These are phyloP conservation scores for Fusarium devonianum DNA, from an alignment of 2,329 filamentous ascomycete species.

Conservation along the genomic window DNA sequence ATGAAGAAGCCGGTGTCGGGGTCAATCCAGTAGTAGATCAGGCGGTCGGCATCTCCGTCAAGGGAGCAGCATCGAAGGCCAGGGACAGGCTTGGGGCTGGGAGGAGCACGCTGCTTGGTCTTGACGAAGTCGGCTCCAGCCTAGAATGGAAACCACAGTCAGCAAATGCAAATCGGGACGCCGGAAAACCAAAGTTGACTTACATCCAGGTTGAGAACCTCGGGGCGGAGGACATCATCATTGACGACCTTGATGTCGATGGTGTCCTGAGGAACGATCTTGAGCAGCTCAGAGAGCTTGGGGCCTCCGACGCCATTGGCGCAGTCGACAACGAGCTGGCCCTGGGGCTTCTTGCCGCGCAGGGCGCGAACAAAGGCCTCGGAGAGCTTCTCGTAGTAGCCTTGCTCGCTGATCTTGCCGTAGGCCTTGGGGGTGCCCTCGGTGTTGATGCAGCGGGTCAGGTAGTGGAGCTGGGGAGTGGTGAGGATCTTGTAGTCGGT, in stretches of 20 bases:
- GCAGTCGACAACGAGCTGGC: conserved; percentile 85
- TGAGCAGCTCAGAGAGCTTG: conserved; percentile 85
- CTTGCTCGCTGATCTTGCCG: conserved; percentile 85
- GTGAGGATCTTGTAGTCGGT: conserved; percentile 91
- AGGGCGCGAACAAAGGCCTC: conserved; percentile 86
- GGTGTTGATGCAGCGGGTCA: conserved; percentile 94
- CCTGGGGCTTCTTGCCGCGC: conserved; percentile 75
- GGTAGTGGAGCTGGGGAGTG: conserved; percentile 97
- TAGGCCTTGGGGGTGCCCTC: conserved; percentile 86
- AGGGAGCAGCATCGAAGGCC: conserved; percentile 87
- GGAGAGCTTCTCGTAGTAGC: conserved; percentile 93
- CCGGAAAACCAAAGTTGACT: conserved; percentile 40
- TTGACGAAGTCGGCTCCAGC: conserved; percentile 98
- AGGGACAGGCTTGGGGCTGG: conserved; percentile 76
- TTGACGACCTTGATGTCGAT: conserved; percentile 90
- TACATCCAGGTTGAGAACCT: conserved; percentile 88
- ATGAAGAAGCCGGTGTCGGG: conserved; percentile 85
- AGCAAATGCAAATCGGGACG: conserved; percentile 6
- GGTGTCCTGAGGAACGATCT: conserved; percentile 75
- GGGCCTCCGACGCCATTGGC: conserved; percentile 96
- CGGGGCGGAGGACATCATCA: conserved; percentile 89
- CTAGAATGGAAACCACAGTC: conserved; percentile 50
- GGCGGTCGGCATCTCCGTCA: conserved; percentile 92
- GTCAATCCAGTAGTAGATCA: conserved; percentile 95
- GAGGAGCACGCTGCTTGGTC: conserved; percentile 91